Percentiles rank a stretch among this genome's conserved stretches.
Evolutionary conservation across 345 rosid species (phyloP).

Genomic region (Dovyalis caffra): DNA sequence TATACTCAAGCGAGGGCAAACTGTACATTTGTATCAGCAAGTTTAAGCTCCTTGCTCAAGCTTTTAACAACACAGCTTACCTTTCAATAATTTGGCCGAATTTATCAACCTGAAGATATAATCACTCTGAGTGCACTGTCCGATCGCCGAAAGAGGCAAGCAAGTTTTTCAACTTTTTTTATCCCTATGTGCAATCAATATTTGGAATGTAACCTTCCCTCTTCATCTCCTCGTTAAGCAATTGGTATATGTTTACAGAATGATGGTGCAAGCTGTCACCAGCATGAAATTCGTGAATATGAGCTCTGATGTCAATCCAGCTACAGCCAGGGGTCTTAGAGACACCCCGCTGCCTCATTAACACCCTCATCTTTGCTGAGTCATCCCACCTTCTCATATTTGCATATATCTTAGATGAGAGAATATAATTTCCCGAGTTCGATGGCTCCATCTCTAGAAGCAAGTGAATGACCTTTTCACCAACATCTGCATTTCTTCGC

Average conservation of each 20-base stretch:
- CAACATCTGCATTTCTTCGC: constrained; percentile 45
- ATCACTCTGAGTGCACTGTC: neutral
- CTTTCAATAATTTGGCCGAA: neutral
- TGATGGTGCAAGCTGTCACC: constrained; percentile 40
- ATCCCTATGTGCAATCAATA: constrained; percentile 14
- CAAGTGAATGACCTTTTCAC: constrained; percentile 53
- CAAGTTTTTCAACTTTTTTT: constrained; percentile 6
- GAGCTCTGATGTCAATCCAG: constrained; percentile 64
- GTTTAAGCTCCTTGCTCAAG: neutral
- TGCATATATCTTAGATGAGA: constrained; percentile 73
- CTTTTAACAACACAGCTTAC: neutral
- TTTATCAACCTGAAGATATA: constrained; percentile 19
- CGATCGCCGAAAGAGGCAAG: constrained; percentile 3
- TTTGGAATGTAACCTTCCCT: constrained; percentile 59
- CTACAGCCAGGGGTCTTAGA: constrained; percentile 86
- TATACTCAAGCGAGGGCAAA: neutral
- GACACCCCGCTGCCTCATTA: constrained; percentile 58
- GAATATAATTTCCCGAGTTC: too few relatives aligned
- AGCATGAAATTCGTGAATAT: constrained; percentile 63
- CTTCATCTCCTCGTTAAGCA: constrained; percentile 64
- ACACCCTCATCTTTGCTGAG: constrained; percentile 72
- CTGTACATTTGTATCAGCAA: neutral
- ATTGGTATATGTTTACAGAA: constrained; percentile 32
- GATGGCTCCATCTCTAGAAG: constrained; percentile 57
- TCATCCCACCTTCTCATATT: constrained; percentile 72